Evolutionary conservation across 2,329 filamentous ascomycete genomes (phyloP), one percentile per base, ranked within the genome.

Genomic region (Cyphellophora attinorum): DNA sequence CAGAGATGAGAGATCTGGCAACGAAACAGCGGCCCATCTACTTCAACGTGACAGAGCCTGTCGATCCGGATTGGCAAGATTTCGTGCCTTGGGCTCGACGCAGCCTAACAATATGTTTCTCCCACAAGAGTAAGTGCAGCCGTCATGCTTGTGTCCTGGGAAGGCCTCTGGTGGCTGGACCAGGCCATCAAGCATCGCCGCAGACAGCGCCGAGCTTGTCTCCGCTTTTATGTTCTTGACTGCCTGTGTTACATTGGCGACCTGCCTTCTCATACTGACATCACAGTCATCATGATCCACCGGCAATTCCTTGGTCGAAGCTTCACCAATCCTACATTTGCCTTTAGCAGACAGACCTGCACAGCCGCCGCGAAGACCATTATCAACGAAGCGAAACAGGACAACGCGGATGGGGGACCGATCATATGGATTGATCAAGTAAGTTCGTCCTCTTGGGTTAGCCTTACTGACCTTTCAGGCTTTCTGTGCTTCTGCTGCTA

Each of bases 371-470:
- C 61, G 12, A 55, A 52, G 43, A 61, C 48, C 31, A 64, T 67
- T 35, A 44, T 58, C 31, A 54, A 56, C 11, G 50, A 57, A 15
- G 59, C 59, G 44, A 52, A 46, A 11, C 47, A 51, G 12, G 46
- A 52, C 2, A 50, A 54, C 6, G 50, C 56, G 3, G 47, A 57
- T 4, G 29, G 32, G 10, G 59, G 59, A 21, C 61, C 61, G 1
- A 54, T 60, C 6, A 50, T 61, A 32, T 65, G 61, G 61, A 59
- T 61, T 15, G 50, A 60, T 18, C 41, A 61, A 34, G 57, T n/a
- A n/a, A n/a, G n/a, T n/a, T n/a, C n/a, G n/a, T n/a, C n/a, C n/a
- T n/a, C n/a, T n/a, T n/a, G n/a, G n/a, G n/a, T n/a, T n/a, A n/a
- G n/a, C n/a, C n/a, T n/a, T n/a, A n/a, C n/a, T n/a, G n/a, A n/a